Percentiles rank a stretch among this genome's conserved stretches.
Evolutionary conservation across 1,139 yeast genomes (phyloP).

Genomic region (Barnettozyma hawaiiensis): DNA sequence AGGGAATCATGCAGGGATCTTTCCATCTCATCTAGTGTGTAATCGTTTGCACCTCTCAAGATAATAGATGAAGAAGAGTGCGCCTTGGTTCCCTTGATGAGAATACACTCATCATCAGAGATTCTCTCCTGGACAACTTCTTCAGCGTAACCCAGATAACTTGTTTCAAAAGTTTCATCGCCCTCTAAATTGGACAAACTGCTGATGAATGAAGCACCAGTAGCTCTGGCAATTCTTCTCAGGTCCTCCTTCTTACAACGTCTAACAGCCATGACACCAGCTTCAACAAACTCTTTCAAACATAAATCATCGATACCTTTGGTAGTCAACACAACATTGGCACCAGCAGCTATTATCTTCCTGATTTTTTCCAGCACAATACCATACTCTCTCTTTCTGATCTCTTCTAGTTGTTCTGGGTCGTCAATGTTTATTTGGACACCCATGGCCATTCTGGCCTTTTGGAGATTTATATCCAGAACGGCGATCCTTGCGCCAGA

Average conservation of each 20-base stretch:
- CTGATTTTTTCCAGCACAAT: conserved; percentile 83
- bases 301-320: conserved; percentile 98
- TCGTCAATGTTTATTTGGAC: conserved; percentile 96
- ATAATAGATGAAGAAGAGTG: conserved; percentile 91
- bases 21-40: conserved; percentile 96
- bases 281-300: conserved; percentile 91
- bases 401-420: conserved; percentile 95
- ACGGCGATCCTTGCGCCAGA: conserved; percentile 83
- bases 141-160: conserved; percentile 85
- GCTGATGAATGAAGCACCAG: conserved; percentile 89
- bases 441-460: conserved; percentile 97
- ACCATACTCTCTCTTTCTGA: conserved; percentile 90
- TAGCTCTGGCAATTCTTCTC: conserved; percentile 94
- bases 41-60: conserved; percentile 94
- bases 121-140: conserved; percentile 88
- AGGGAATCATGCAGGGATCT: conserved; percentile 92
- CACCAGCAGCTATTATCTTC: conserved; percentile 88
- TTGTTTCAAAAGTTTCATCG: conserved; percentile 89
- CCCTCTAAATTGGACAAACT: conserved; percentile 94
- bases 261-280: conserved; percentile 96
- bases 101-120: conserved; percentile 95
- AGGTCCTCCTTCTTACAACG: conserved; percentile 96
- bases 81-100: conserved; percentile 89
- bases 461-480: conserved; percentile 89
- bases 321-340: conserved; percentile 93